Base-by-base conservation (phyloP, 495 filamentous ascomycete genomes). In the Xylaria palmicola region DNA sequence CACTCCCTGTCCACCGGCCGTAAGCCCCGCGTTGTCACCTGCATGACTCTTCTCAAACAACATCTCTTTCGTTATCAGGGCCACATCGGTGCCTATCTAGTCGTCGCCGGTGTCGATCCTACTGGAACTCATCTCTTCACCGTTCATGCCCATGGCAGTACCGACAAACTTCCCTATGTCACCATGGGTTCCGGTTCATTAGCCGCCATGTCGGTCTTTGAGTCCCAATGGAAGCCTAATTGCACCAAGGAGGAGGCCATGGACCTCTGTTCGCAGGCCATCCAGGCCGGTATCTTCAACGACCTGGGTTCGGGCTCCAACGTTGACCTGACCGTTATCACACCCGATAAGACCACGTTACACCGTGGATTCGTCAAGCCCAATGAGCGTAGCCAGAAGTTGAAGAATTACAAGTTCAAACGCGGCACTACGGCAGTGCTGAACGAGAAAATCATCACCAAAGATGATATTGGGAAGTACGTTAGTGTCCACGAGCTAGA, bases 11-110 rank as follows among this genome's bases (percentile, higher is more conserved):
- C 90, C 44, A 97, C 94, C 3, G 93, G 93, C 72, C 93, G 95
- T 67, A 92, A 93, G 75, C 93, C 95, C 20, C 90, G 95, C 63
- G 95, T 99, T 59, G 93, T 97, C 58, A 99, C 95, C 44, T 96
- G 92, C 82, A 99, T 99, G 95, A 99, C 95, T 12, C 89, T 99
- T 81, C 89, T 99, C 50, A 99, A 99, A 82, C 95, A 99, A 76
- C 93, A 98, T 77, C 89, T 99, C 61, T 99, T 98, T 89, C 87
- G 90, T 62, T 89, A 99, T 81, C 93, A 99, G 73, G 95, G 95
- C 56, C 86, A 99, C 80, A 96, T 99, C 64, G 95, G 95, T 61
- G 95, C 95, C 41, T 99, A 99, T 77, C 86, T 99, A 41, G 95
- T 99, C 17, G 92, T 99, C 49, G 95, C 95, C 3, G 95, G 95